Base-by-base conservation (phyloP, 129 eudicot species). In the Gnaphalium uliginosum region DNA sequence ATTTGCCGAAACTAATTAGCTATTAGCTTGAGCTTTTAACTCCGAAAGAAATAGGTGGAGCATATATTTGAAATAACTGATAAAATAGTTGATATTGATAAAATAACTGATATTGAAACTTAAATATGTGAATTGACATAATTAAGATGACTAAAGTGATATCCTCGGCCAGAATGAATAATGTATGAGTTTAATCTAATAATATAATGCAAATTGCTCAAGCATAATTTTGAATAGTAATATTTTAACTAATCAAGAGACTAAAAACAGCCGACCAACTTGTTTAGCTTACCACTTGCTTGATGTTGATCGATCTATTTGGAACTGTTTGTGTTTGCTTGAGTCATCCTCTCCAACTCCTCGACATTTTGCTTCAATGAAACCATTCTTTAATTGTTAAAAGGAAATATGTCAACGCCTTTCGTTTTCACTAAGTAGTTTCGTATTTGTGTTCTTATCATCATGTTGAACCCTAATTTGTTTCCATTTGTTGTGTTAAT, bases 191-290 rank as follows among this genome's bases (percentile, higher is more conserved):
- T 39, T 9, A 39, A 9, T 39, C 13, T 39, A 37, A 37, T 37
- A 37, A 37, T 63, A 13, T 63, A 75, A 48, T 75, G 62, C 63
- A 75, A 75, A 9, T 75, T 63, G 63, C 57, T 48, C 57, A n/a
- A 51, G 41, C 25, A n/a, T n/a, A n/a, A n/a, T 29, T 30, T 29
- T 1, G 29, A 9, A 39, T 17, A 50, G 43, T 4, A 9, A 25
- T n/a, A 46, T 75, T 19, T 19, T 29, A 75, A 43, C 22, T 7
- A 50, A 18, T 39, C 51, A 50, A 30, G 63, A 65, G 37, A 71
- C 23, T 69, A 78, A 29, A 78, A 78, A 70, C 23, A 29, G 71
- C 81, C 81, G 81, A 78, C 81, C 64, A 78, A 78, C 41, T 56
- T 59, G n/a, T 46, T 46, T 46, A 41, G 13, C 4, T 39, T 29